phyloP scores from a whole-genome alignment of 2,329 filamentous ascomycete genomes.

The Endoconidiophora polonica region DNA sequence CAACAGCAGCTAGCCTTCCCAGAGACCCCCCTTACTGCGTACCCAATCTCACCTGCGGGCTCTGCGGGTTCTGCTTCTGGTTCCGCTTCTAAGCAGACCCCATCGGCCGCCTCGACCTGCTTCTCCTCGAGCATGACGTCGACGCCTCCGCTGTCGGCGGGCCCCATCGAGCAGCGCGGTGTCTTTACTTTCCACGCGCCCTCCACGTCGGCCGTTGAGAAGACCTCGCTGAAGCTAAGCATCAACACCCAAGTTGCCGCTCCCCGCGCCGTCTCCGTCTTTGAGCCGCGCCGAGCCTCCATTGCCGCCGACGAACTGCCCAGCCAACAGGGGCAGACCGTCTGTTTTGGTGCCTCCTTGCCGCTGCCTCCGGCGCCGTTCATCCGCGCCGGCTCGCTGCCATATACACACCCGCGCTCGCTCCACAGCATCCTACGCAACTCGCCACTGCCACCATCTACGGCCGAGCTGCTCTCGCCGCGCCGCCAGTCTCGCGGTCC shows the following conservation, averaged over 20 bases:
- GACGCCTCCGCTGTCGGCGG: conserved; percentile 41
- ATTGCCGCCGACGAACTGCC: conserved; percentile 1
- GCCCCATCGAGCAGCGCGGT: conserved; percentile 24
- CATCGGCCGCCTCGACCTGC: conserved; percentile 23
- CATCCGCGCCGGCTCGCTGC: conserved; percentile 22
- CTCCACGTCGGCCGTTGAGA: neutral
- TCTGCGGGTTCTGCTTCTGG: too few relatives aligned
- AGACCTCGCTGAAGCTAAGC: conserved; percentile 11
- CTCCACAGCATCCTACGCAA: conserved; percentile 51
- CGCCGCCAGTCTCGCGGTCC: conserved; percentile 36
- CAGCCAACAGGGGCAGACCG: neutral
- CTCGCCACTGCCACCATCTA: conserved; percentile 41
- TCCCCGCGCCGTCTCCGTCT: neutral
- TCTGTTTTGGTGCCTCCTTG: conserved; percentile 9
- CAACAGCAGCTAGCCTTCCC: conserved; percentile 22
- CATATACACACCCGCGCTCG: conserved; percentile 40
- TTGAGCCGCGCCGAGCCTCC: conserved; percentile 3
- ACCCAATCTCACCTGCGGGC: conserved; percentile 30
- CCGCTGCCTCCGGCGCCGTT: conserved; percentile 11
- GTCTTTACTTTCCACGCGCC: conserved; percentile 7
- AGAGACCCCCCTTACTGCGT: conserved; percentile 37
- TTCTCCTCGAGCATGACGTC: conserved; percentile 42
- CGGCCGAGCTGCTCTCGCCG: conserved; percentile 32
- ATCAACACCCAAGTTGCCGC: conserved; percentile 12
- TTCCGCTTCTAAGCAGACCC: conserved; percentile 12